Conservation (phyloP, 768 basidiomycete genomes). For the Pulveroboletus sp. region DNA sequence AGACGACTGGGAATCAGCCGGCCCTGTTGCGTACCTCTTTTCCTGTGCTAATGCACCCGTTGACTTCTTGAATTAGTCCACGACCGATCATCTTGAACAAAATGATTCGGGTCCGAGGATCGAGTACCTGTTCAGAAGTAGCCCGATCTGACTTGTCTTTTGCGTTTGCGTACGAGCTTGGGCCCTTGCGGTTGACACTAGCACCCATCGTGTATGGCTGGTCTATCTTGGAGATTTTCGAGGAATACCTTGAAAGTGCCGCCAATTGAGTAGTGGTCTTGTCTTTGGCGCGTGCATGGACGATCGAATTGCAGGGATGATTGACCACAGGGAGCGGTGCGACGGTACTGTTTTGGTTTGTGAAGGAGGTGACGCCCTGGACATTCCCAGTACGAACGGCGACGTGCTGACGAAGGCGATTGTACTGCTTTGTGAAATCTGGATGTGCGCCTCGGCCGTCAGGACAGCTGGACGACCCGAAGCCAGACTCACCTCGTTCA, state of each 20-base stretch:
- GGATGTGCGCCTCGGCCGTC: conserved; percentile 8
- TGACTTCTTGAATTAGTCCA: conserved; percentile 82
- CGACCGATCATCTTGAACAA: conserved; percentile 95
- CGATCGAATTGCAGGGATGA: conserved; percentile 42
- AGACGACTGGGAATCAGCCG: neutral
- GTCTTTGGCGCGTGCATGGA: conserved; percentile 40
- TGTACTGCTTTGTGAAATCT: conserved; percentile 99
- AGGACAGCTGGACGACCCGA: neutral
- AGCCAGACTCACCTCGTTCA: conserved; percentile 57
- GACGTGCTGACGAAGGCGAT: conserved; percentile 87
- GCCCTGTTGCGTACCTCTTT: conserved; percentile 68
- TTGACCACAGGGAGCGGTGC: conserved; percentile 70
- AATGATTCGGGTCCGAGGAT: conserved; percentile 91
- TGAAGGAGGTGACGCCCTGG: conserved; percentile 51
- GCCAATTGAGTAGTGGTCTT: conserved; percentile 69
- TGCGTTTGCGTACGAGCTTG: conserved; percentile 76
- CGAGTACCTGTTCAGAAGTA: conserved; percentile 94
- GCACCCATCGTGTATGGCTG: conserved; percentile 62
- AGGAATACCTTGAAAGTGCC: conserved; percentile 70
- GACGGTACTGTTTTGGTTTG: conserved; percentile 45
- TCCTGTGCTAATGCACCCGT: conserved; percentile 95
- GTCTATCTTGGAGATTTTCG: conserved; percentile 70
- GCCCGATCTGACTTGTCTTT: conserved; percentile 98
- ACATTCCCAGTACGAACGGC: conserved; percentile 74
- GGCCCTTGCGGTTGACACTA: conserved; percentile 89